phyloP scores from a whole-genome alignment of 1,284 basidiomycete genomes.

The Trichosporon coremiiforme region DNA sequence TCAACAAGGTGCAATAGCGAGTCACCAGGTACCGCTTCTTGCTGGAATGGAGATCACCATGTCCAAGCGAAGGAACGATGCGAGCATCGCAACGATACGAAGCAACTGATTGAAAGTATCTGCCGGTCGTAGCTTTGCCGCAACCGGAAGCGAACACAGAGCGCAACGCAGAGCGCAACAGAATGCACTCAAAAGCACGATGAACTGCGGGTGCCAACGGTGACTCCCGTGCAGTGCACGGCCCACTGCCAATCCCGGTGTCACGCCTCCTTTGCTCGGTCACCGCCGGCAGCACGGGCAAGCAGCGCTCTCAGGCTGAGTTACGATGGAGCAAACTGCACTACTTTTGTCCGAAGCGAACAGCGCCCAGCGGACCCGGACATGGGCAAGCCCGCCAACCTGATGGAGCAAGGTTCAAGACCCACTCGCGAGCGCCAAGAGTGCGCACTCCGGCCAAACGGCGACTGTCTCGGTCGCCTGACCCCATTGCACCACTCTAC shows the following conservation, averaged over 20 bases:
- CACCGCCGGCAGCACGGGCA: background rate
- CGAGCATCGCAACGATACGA: background rate
- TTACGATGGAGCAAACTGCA: background rate
- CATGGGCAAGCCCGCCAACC: background rate
- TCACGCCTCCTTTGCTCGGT: background rate
- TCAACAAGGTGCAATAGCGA: background rate
- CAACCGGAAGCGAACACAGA: background rate
- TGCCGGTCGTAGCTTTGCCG: background rate
- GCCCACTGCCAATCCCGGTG: background rate
- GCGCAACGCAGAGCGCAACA: background rate
- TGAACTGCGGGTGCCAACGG: background rate
- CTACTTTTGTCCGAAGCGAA: slow-evolving; percentile 3
- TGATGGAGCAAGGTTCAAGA: background rate
- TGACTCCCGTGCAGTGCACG: background rate
- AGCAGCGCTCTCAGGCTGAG: background rate
- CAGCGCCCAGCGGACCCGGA: background rate
- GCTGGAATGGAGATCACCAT: background rate
- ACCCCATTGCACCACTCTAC: too few species aligned
- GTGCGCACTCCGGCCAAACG: slow-evolving; percentile 11
- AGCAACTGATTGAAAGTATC: too few species aligned
- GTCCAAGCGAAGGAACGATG: background rate
- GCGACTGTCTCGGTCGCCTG: too few species aligned
- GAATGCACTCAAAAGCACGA: background rate
- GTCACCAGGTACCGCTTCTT: background rate
- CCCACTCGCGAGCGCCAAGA: background rate